These are phyloP conservation scores for Suillus ampliporus DNA, from an alignment of 768 basidiomycete genomes.

Conservation along the genomic window DNA sequence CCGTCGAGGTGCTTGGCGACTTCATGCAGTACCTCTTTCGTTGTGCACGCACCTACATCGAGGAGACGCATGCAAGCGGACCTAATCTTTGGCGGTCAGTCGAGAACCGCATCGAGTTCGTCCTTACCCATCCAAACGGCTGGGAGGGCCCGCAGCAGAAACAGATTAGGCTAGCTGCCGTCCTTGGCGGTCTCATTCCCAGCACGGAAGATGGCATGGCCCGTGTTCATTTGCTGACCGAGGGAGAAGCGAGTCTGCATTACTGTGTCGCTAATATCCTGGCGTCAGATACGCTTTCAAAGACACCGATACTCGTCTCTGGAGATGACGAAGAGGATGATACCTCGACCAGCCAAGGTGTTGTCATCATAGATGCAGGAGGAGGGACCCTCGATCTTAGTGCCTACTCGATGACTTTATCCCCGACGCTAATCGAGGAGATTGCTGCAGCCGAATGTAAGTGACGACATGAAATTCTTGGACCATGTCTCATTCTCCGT, in stretches of 20 bases:
- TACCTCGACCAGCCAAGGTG: conserved; percentile 35
- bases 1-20: conserved; percentile 51
- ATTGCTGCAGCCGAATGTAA: conserved; percentile 42
- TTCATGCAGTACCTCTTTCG: conserved; percentile 51
- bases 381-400: conserved; percentile 51
- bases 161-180: conserved; percentile 59
- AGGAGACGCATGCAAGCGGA: conserved; percentile 51
- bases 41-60: conserved; percentile 53
- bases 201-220: conserved; percentile 43
- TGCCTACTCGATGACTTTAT: conserved; percentile 45
- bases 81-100: conserved; percentile 50
- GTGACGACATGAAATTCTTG: conserved; percentile 3
- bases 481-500: neutral
- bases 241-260: conserved; percentile 67
- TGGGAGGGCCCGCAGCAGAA: conserved; percentile 68
- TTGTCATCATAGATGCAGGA: conserved; percentile 58
- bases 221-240: conserved; percentile 62
- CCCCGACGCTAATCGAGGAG: conserved; percentile 46
- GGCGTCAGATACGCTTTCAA: conserved; percentile 37
- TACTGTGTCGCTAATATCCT: conserved; percentile 57
- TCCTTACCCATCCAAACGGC: conserved; percentile 68
- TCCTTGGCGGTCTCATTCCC: conserved; percentile 55
- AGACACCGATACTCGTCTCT: conserved; percentile 19
- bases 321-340: conserved; percentile 26
- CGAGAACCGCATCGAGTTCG: conserved; percentile 49